These are phyloP conservation scores for Vitellaria paradoxa DNA, from an alignment of 179 eudicot genomes.

Conservation along the genomic window DNA sequence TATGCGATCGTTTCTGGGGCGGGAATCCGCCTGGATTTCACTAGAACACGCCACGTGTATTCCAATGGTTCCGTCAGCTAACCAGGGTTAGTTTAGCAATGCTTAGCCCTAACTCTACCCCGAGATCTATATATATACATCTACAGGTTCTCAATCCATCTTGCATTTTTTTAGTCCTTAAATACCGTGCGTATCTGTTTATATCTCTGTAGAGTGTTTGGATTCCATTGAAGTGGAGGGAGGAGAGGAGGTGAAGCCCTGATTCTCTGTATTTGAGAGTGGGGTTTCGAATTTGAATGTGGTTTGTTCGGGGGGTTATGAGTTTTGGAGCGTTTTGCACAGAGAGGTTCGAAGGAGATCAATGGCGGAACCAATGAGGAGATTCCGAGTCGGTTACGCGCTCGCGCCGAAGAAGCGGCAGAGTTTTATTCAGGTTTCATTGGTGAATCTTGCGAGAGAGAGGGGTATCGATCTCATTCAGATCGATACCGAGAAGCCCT, in stretches of 20 bases:
- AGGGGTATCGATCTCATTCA: conserved; percentile 53
- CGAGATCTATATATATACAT: background rate
- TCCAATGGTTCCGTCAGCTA: background rate
- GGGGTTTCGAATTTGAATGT: background rate
- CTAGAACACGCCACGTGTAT: conserved; percentile 21
- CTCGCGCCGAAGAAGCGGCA: conserved; percentile 44
- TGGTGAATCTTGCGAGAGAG: conserved; percentile 34
- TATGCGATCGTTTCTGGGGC: conserved; percentile 11
- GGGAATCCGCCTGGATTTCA: conserved; percentile 11
- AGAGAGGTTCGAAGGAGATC: background rate
- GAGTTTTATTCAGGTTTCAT: conserved; percentile 45
- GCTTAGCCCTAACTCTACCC: conserved; percentile 1
- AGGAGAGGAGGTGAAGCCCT: background rate
- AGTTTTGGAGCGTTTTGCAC: background rate
- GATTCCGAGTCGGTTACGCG: conserved; percentile 56
- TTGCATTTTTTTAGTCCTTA: too few species aligned
- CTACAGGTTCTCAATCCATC: background rate
- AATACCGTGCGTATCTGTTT: background rate
- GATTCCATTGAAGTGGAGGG: background rate
- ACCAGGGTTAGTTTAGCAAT: conserved; percentile 3
- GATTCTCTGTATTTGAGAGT: background rate
- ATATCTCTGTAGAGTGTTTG: background rate
- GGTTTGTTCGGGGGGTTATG: conserved; percentile 3
- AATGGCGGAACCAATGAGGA: conserved; percentile 26
- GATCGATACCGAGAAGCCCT: conserved; percentile 38